These are phyloP conservation scores for Picochlorum sp. DNA, from an alignment of 139 green algal genomes.

Conservation along the genomic window DNA sequence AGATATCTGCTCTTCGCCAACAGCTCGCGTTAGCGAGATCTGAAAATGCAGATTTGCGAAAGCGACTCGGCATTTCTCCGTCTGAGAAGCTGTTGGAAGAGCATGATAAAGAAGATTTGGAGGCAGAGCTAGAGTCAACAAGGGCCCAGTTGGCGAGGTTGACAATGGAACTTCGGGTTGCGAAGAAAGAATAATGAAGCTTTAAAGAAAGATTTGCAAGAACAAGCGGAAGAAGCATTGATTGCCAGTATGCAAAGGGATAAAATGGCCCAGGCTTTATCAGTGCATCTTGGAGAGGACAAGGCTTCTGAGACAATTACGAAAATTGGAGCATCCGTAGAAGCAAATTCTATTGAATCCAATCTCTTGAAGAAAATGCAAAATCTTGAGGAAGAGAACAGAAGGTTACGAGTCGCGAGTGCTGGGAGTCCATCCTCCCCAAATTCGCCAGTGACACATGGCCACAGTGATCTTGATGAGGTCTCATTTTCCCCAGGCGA, in stretches of 20 bases:
- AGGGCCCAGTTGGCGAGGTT: not conserved
- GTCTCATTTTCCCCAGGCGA: not conserved
- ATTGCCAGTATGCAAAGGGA: conserved; percentile 5
- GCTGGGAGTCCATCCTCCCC: not conserved
- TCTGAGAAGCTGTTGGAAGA: not conserved
- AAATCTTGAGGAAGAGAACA: conserved; percentile 8
- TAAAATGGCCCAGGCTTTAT: conserved; percentile 5
- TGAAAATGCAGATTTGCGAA: conserved; percentile 29
- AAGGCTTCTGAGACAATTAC: not conserved
- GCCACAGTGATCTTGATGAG: not conserved
- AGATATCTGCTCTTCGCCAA: conserved; percentile 64
- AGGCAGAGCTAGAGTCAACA: not conserved
- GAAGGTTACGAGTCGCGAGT: not conserved
- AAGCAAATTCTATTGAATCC: not conserved
- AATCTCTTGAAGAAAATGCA: not conserved
- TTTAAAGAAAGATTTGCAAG: not conserved
- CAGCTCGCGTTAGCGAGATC: conserved; percentile 50
- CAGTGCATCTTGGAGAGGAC: not conserved
- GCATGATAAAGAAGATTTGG: conserved; percentile 2
- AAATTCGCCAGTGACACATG: not conserved
- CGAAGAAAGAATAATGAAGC: not conserved
- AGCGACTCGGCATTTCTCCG: conserved; percentile 5
- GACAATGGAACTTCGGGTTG: not conserved
- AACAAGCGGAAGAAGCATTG: not conserved
- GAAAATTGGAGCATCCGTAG: not conserved